These are phyloP conservation scores for Neonectria magnoliae DNA, from an alignment of 2,329 filamentous ascomycete species.

Conservation along the genomic window DNA sequence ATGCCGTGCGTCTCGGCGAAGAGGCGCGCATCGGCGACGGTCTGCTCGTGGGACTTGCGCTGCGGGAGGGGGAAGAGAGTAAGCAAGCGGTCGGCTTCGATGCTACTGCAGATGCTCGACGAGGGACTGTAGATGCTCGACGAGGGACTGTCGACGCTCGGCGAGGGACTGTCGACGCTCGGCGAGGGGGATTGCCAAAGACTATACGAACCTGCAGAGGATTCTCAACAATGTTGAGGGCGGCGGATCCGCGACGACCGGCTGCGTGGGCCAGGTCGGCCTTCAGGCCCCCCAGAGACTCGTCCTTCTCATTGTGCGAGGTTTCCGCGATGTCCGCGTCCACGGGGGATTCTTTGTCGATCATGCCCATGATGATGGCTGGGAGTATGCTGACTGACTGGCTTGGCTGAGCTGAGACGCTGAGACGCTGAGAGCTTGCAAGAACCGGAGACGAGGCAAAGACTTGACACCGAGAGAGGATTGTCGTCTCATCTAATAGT, in stretches of 20 bases:
- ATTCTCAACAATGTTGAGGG: conserved; percentile 48
- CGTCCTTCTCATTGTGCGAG: conserved; percentile 25
- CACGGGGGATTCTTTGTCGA: conserved; percentile 13
- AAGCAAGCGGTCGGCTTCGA: background rate
- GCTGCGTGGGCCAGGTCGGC: background rate
- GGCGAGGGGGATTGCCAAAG: no score
- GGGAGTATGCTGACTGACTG: background rate
- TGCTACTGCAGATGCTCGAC: background rate
- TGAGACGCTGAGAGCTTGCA: background rate
- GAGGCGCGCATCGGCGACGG: conserved; percentile 53
- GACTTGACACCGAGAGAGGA: background rate
- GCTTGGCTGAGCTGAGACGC: no score
- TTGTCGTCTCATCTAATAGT: background rate
- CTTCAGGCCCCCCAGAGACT: background rate
- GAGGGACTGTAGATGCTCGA: no score
- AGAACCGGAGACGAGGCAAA: background rate
- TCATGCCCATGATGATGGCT: background rate
- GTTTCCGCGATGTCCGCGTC: conserved; percentile 5
- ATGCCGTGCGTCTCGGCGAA: conserved; percentile 63
- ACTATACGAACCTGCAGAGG: conserved; percentile 46
- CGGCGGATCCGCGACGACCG: conserved; percentile 38
- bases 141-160: no score
- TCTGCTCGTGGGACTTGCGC: conserved; percentile 40
- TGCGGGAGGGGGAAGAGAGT: background rate
- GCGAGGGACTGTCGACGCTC: no score